Percentiles rank a stretch among this genome's conserved stretches.
These are phyloP conservation scores for Colletotrichum tabaci DNA, from an alignment of 2,329 filamentous ascomycete genomes.

Conservation along the genomic window DNA sequence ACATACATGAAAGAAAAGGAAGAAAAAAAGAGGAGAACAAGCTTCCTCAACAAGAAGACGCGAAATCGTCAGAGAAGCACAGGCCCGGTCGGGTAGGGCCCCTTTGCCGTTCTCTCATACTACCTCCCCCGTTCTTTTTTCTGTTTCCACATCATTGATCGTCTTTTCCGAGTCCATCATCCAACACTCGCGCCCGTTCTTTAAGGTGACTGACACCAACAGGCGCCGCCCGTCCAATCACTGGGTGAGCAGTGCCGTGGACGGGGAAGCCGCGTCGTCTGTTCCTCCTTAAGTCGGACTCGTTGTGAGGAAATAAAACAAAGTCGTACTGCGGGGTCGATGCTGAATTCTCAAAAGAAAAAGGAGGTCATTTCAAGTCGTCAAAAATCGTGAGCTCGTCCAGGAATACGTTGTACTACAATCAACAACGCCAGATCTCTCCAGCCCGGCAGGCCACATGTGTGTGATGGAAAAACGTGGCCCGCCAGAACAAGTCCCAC, in stretches of 20 bases:
- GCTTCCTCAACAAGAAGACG: constrained; percentile 13
- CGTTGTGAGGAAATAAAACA: constrained; percentile 1
- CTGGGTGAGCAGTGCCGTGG: not conserved
- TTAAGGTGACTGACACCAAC: not conserved
- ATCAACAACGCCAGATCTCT: not conserved
- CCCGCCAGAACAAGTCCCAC: constrained; percentile 11
- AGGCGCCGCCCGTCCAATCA: not conserved
- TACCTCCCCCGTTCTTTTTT: constrained; percentile 9
- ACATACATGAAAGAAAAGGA: constrained; percentile 30
- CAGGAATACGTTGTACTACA: constrained; percentile 21
- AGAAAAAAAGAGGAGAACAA: not conserved
- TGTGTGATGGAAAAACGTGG: not conserved
- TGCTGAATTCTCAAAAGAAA: constrained; percentile 34
- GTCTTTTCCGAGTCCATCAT: constrained; percentile 30
- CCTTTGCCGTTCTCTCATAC: constrained; percentile 6
- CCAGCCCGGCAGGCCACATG: constrained; percentile 2
- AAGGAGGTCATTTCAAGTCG: constrained; percentile 39
- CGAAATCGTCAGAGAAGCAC: constrained; percentile 15
- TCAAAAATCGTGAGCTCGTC: constrained; percentile 41
- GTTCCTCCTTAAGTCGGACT: not conserved
- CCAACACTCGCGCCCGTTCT: not conserved
- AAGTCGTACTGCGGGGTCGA: constrained; percentile 39
- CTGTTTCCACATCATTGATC: constrained; percentile 24
- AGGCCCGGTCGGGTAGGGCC: not conserved
- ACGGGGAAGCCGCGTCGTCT: not conserved